Conservation (phyloP, 306 rosid species). For the Vicia faba region DNA sequence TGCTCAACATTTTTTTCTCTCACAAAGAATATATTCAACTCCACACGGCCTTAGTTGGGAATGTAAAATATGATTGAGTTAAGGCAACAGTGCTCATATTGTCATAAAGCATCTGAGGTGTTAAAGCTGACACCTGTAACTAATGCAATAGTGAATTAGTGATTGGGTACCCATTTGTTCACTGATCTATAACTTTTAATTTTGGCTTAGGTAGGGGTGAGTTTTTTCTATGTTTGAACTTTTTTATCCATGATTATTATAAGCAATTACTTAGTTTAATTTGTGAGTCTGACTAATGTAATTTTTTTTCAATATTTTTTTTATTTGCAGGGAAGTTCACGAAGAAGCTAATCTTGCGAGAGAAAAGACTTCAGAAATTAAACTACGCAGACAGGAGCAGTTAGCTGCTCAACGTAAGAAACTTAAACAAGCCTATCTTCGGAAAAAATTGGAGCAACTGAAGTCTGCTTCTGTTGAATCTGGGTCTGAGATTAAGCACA, state of each 20-base stretch:
- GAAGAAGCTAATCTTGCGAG: slow-evolving; percentile 85
- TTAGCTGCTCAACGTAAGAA: slow-evolving; percentile 73
- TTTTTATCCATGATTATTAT: slow-evolving; percentile 14
- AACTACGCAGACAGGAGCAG: slow-evolving; percentile 74
- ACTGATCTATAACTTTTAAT: not conserved
- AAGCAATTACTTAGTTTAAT: not conserved
- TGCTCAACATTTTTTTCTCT: not conserved
- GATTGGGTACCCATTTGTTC: not conserved
- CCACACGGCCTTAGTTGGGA: not conserved
- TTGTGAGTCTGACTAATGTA: slow-evolving; percentile 25
- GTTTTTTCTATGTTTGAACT: not conserved
- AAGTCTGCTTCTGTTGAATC: slow-evolving; percentile 64
- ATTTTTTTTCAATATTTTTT: slow-evolving; percentile 4
- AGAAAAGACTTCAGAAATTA: slow-evolving; percentile 78
- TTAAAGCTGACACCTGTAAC: not conserved
- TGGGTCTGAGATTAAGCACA: slow-evolving; percentile 37
- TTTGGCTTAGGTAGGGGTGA: not conserved
- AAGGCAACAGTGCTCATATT: not conserved
- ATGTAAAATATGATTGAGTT: not conserved
- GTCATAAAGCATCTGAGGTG: not conserved
- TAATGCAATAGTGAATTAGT: not conserved
- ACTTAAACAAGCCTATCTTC: slow-evolving; percentile 79
- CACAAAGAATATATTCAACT: not conserved
- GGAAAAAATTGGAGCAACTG: slow-evolving; percentile 76
- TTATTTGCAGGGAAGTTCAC: slow-evolving; percentile 80